phyloP scores from a whole-genome alignment of 116 monocot species.

The Cymodocea nodosa region DNA sequence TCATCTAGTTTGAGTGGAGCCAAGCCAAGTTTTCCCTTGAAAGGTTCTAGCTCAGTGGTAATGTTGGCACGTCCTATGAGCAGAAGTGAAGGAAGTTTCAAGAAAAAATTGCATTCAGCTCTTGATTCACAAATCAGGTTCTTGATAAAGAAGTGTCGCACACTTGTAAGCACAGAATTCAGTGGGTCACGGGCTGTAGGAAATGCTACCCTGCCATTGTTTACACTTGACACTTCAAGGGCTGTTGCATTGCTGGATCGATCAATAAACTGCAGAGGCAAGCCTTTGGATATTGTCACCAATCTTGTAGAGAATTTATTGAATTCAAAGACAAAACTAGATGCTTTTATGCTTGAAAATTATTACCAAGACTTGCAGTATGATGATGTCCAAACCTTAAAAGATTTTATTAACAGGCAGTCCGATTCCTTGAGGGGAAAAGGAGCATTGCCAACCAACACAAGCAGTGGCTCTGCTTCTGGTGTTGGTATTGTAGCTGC shows the following conservation, averaged over 20 bases:
- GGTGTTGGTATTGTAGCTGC: slow-evolving; percentile 81
- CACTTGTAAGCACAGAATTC: slow-evolving; percentile 34
- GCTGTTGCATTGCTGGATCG: slow-evolving; percentile 55
- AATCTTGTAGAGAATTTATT: slow-evolving; percentile 37
- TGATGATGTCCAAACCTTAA: slow-evolving; percentile 71
- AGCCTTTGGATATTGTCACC: slow-evolving; percentile 54
- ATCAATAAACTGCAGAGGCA: slow-evolving; percentile 30
- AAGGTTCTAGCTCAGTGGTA: slow-evolving; percentile 51
- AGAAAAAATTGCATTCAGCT: slow-evolving; percentile 65
- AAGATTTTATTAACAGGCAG: slow-evolving; percentile 79
- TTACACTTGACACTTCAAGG: slow-evolving; percentile 88
- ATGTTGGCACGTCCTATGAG: slow-evolving; percentile 44
- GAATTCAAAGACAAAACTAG: slow-evolving; percentile 22
- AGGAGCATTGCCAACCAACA: slow-evolving; percentile 41
- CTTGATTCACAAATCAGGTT: slow-evolving; percentile 77
- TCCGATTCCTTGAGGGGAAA: slow-evolving; percentile 68
- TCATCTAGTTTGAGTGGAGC: slow-evolving; percentile 15
- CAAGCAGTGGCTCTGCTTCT: slow-evolving; percentile 40
- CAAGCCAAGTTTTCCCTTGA: slow-evolving; percentile 20
- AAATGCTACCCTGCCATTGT: slow-evolving; percentile 43
- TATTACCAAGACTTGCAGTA: slow-evolving; percentile 22
- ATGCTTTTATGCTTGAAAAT: slow-evolving; percentile 37
- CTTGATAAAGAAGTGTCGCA: slow-evolving; percentile 82
- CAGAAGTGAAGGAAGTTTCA: slow-evolving; percentile 49
- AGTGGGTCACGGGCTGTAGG: slow-evolving; percentile 36